phyloP scores from a whole-genome alignment of 305 asterid genomes.

The Fraxinus sp. region DNA sequence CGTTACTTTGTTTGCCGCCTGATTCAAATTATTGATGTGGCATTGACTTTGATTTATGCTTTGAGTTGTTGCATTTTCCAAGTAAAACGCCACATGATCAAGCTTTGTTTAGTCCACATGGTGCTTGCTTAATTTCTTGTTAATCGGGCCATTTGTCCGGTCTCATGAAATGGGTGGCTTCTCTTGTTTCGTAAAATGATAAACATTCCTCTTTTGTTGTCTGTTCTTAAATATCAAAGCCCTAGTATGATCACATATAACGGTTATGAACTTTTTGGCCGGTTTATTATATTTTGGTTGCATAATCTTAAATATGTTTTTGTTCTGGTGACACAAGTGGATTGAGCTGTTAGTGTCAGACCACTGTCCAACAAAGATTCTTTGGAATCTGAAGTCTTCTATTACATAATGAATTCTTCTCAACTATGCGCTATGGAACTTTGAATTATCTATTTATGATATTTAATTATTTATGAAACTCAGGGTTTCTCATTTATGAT shows the following conservation, averaged over 20 bases:
- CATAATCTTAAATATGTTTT: slow-evolving; percentile 1
- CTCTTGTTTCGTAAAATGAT: slow-evolving; percentile 2
- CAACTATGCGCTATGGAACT: not conserved
- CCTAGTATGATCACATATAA: not conserved
- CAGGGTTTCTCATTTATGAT: not conserved
- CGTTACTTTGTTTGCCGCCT: not conserved
- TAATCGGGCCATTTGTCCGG: not conserved
- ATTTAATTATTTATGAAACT: not conserved
- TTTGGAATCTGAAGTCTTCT: not conserved
- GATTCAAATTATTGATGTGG: not conserved
- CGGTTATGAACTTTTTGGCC: not conserved
- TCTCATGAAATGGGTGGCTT: slow-evolving; percentile 10
- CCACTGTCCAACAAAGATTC: not conserved
- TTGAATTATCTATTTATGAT: not conserved
- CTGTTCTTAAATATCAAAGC: not conserved
- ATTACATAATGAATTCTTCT: not conserved
- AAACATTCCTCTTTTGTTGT: not conserved
- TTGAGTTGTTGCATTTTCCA: not conserved
- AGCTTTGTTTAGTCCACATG: not conserved
- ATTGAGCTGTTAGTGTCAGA: not conserved
- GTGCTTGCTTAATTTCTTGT: slow-evolving; percentile 11
- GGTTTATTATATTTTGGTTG: not conserved
- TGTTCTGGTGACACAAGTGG: slow-evolving; percentile 12
- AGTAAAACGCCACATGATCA: not conserved
- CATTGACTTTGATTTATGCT: not conserved